These are phyloP conservation scores for Sclerotinia subarctica DNA, from an alignment of 2,329 filamentous ascomycete species.

Conservation along the genomic window DNA sequence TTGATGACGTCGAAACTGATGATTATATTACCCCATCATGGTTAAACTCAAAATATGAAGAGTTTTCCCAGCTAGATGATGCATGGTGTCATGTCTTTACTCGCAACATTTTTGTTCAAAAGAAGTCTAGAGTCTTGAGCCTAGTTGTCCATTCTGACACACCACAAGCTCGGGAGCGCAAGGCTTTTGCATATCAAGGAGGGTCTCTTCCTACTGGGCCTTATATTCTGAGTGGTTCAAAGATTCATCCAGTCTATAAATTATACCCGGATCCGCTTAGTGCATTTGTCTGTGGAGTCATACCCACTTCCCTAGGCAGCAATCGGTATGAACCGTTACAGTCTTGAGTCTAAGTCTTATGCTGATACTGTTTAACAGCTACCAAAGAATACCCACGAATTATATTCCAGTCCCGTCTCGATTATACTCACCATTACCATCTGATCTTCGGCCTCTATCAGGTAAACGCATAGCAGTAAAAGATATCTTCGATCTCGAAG, in stretches of 20 bases:
- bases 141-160: background rate
- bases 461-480: constrained; percentile 61
- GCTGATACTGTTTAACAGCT: background rate
- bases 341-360: background rate
- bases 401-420: constrained; percentile 15
- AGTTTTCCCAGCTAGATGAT: background rate
- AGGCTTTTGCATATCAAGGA: background rate
- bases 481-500: constrained; percentile 57
- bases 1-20: background rate
- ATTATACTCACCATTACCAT: background rate
- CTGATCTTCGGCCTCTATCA: constrained; percentile 45
- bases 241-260: background rate
- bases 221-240: background rate
- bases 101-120: background rate
- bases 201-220: background rate
- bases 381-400: background rate
- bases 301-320: background rate
- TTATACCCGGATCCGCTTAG: constrained; percentile 3
- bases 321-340: background rate
- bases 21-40: background rate
- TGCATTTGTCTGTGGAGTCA: constrained; percentile 13
- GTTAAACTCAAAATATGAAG: background rate
- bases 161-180: background rate
- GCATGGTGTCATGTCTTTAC: background rate
- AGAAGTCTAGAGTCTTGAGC: background rate